Base-by-base conservation (phyloP, 1,139 yeast genomes). In the Blastobotrys capitulatus region DNA sequence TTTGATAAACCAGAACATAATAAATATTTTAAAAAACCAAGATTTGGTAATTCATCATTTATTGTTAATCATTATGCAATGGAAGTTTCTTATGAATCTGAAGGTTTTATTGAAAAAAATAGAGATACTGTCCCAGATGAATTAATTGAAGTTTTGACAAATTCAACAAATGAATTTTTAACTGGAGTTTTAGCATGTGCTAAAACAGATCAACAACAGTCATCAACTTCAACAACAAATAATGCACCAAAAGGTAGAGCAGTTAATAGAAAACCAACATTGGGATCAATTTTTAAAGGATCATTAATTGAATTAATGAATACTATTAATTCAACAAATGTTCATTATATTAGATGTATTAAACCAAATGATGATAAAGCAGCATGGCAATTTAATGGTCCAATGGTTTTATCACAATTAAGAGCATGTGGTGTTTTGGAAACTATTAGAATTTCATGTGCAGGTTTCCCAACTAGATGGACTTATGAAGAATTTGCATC, bases 341-440 rank as follows among this genome's bases (percentile, higher is more conserved):
- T 85, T 39, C 98, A 92, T 68, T 92, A 92, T 64, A 92, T 92
- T 63, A 85, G 98, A 67, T 92, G 98, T 75, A 92, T 92, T 66
- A 92, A 92, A 67, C 98, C 98, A 9, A 92, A 92, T 66, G 96
- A 92, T 60, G 83, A 81, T 53, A 92, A 92, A 69, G 83, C 80
- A 52, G 96, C 98, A 2, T 92, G 98, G 98, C 85, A 83, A 65
- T 92, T 92, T 70, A 96, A 89, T 63, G 89, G 96, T 31, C 77
- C 90, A 48, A 89, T 92, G 97, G 98, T 92, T 42, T 75, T 92
- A 56, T 84, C 95, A 7, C 98, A 92, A 69, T 77, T 92, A 57
- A 81, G 98, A 64, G 98, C 98, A 15, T 92, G 98, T 76, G 98
- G 98, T 82, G 98, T 92, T 46, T 75, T 92, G 59, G 98, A 94